phyloP scores from a whole-genome alignment of 116 monocot species.

The Phalaenopsis hybrid region DNA sequence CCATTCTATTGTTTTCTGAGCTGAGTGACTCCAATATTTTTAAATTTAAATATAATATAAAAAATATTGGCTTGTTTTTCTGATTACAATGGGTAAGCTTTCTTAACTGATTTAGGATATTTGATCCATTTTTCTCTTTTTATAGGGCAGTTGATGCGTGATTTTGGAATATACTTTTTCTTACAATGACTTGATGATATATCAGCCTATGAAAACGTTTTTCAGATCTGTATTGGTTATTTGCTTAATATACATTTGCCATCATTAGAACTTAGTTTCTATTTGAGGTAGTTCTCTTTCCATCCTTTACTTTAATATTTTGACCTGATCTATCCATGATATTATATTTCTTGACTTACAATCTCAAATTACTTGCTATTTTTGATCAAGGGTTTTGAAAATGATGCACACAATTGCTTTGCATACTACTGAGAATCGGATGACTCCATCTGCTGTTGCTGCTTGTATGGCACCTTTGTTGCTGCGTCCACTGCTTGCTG shows the following conservation, averaged over 20 bases:
- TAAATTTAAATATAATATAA: not conserved
- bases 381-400: constrained; percentile 66
- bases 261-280: not conserved
- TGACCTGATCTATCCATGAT: not conserved
- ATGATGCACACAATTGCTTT: constrained; percentile 91
- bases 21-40: not conserved
- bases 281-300: not conserved
- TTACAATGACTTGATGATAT: not conserved
- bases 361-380: constrained; percentile 1
- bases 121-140: not conserved
- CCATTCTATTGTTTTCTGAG: too few species aligned
- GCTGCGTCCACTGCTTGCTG: constrained; percentile 84
- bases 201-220: not conserved
- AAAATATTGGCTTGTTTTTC: not conserved
- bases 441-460: constrained; percentile 93
- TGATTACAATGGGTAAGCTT: not conserved
- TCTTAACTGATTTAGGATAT: too few species aligned
- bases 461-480: constrained; percentile 99
- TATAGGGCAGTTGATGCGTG: not conserved
- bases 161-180: not conserved
- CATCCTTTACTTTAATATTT: not conserved
- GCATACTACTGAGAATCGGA: constrained; percentile 80
- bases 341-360: not conserved
- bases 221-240: not conserved
- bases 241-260: not conserved